Conservation (phyloP, 1,284 basidiomycete genomes). For the Porogramme epimiltina region DNA sequence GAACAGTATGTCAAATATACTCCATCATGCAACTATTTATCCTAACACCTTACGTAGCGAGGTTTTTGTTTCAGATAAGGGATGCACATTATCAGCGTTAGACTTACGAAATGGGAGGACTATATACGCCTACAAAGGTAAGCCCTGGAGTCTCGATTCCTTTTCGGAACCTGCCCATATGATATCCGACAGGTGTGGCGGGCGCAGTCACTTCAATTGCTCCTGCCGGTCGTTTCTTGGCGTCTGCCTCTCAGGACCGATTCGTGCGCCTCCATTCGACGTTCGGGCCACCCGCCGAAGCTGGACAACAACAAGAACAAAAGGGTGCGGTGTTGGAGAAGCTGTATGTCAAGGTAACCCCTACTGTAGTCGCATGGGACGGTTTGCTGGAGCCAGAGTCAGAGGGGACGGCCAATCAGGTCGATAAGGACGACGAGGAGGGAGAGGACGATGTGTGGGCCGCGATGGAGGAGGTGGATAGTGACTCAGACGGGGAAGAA, state of each 20-base stretch:
- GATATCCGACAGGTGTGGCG: slow-evolving; percentile 54
- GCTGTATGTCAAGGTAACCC: slow-evolving; percentile 66
- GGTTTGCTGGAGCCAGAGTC: slow-evolving; percentile 32
- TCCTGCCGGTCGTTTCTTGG: slow-evolving; percentile 51
- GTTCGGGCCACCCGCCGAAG: slow-evolving; percentile 51
- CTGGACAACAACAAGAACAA: slow-evolving; percentile 55
- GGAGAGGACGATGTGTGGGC: slow-evolving; percentile 50
- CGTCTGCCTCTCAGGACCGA: slow-evolving; percentile 67
- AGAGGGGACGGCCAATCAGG: slow-evolving; percentile 43
- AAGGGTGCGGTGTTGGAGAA: slow-evolving; percentile 73
- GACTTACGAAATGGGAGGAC: slow-evolving; percentile 77
- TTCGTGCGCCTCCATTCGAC: slow-evolving; percentile 76
- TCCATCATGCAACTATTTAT: background rate
- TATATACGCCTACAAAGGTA: slow-evolving; percentile 76
- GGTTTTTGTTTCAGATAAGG: slow-evolving; percentile 75
- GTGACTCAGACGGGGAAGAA: slow-evolving; percentile 30
- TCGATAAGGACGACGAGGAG: slow-evolving; percentile 41
- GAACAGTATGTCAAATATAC: slow-evolving; percentile 65
- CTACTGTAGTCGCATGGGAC: slow-evolving; percentile 66
- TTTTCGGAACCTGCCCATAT: background rate
- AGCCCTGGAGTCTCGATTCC: slow-evolving; percentile 1
- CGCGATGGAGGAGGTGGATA: slow-evolving; percentile 36
- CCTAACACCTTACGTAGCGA: slow-evolving; percentile 52
- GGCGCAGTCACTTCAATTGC: slow-evolving; percentile 70
- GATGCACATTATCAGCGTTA: slow-evolving; percentile 67